phyloP scores from a whole-genome alignment of 2,329 filamentous ascomycete species.

The Leptographium lundbergii region DNA sequence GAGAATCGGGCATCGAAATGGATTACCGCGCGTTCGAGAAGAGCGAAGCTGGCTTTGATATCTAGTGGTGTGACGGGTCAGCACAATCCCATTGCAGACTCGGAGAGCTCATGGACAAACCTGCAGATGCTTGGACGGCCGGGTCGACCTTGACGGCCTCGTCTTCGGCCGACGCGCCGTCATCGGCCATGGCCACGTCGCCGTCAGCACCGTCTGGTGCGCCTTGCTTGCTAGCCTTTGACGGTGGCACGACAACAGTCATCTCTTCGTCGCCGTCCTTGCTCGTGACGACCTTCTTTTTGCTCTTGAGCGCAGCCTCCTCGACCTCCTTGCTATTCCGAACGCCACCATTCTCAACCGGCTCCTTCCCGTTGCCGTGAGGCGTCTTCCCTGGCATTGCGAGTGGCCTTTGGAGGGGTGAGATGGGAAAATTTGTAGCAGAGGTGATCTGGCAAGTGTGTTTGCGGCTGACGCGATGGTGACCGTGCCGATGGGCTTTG shows the following conservation, averaged over 20 bases:
- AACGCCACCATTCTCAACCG: conserved; percentile 53
- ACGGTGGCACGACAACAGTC: conserved; percentile 67
- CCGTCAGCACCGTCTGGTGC: conserved; percentile 49
- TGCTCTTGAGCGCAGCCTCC: conserved; percentile 40
- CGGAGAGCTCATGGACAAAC: conserved; percentile 26
- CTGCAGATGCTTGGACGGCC: conserved; percentile 44
- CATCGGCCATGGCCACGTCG: conserved; percentile 59
- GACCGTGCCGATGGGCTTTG: background rate
- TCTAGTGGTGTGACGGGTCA: conserved; percentile 41
- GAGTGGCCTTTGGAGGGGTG: conserved; percentile 8
- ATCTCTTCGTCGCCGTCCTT: conserved; percentile 71
- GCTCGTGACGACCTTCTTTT: conserved; percentile 49
- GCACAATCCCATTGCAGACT: background rate
- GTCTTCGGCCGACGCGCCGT: conserved; percentile 31
- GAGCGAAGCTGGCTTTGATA: conserved; percentile 85
- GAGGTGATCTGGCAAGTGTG: background rate
- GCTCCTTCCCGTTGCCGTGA: conserved; percentile 58
- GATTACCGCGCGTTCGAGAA: conserved; percentile 82
- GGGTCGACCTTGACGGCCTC: conserved; percentile 47
- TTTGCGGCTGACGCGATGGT: background rate
- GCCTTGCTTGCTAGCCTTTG: conserved; percentile 16
- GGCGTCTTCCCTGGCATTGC: conserved; percentile 63
- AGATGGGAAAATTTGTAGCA: background rate
- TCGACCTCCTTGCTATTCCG: conserved; percentile 56
- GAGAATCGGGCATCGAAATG: conserved; percentile 94